phyloP scores from a whole-genome alignment of 495 filamentous ascomycete species.

The Platismatia glauca region DNA sequence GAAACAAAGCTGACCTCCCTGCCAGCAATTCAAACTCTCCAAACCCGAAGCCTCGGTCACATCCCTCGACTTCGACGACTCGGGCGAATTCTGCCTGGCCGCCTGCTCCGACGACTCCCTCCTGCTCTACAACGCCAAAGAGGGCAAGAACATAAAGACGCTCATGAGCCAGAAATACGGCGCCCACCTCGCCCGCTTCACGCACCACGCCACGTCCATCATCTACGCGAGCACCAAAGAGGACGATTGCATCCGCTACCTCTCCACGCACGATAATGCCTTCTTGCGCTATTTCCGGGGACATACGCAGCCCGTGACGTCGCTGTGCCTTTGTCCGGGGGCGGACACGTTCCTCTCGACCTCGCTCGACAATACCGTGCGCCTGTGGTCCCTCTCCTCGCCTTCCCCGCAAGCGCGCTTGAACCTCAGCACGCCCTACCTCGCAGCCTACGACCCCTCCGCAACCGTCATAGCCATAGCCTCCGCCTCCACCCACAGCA shows the following conservation, averaged over 20 bases:
- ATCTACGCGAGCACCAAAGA: slow-evolving; percentile 94
- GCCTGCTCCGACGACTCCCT: slow-evolving; percentile 87
- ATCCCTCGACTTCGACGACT: slow-evolving; percentile 93
- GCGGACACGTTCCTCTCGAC: slow-evolving; percentile 87
- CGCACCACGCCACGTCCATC: slow-evolving; percentile 75
- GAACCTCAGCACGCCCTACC: slow-evolving; percentile 63
- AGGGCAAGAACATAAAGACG: slow-evolving; percentile 76
- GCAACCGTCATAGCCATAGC: slow-evolving; percentile 87
- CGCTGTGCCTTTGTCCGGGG: slow-evolving; percentile 52
- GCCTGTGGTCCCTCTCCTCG: slow-evolving; percentile 73
- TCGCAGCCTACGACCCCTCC: slow-evolving; percentile 80
- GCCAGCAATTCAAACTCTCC: slow-evolving; percentile 22
- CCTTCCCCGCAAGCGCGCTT: slow-evolving; percentile 68
- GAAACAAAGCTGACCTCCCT: background rate
- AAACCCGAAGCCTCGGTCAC: slow-evolving; percentile 34
- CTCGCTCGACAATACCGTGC: slow-evolving; percentile 76
- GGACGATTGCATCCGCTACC: slow-evolving; percentile 83
- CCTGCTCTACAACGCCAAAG: slow-evolving; percentile 85
- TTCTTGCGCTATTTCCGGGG: slow-evolving; percentile 94
- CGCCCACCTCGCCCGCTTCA: slow-evolving; percentile 86
- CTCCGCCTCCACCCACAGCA: slow-evolving; percentile 60
- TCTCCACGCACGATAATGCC: slow-evolving; percentile 87
- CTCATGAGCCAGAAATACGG: slow-evolving; percentile 90
- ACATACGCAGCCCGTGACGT: slow-evolving; percentile 75
- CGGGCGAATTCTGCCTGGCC: slow-evolving; percentile 78